A percentile compares a stretch with the other conserved stretches of the same genome.
These are phyloP conservation scores for Fusarium drepaniforme DNA, from an alignment of 2,329 filamentous ascomycete species.

Conservation along the genomic window DNA sequence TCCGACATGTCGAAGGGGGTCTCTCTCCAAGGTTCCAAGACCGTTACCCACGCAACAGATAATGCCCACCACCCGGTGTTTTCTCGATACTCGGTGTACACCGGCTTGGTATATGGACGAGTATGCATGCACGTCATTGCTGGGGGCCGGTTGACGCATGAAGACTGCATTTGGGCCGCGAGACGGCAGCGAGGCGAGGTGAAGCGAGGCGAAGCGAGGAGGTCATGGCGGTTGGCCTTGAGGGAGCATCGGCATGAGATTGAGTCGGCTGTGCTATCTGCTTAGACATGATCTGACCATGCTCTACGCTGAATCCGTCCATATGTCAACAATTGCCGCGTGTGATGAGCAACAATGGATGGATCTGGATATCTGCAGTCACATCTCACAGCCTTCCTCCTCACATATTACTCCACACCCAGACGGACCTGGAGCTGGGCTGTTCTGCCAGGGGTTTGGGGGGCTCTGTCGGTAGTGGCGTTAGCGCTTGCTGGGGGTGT, in stretches of 20 bases:
- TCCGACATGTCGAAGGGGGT: neutral
- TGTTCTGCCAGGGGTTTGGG: conserved; percentile 15
- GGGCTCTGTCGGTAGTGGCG: conserved; percentile 29
- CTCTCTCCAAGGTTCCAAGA: neutral
- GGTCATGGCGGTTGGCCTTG: neutral
- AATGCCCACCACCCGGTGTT: neutral
- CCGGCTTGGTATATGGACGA: conserved; percentile 1
- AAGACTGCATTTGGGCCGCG: conserved; percentile 29
- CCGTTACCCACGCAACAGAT: neutral
- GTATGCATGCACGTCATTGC: conserved; percentile 33
- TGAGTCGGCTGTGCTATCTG: neutral
- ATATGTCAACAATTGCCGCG: neutral
- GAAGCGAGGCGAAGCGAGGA: conserved; percentile 1
- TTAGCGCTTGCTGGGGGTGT: conserved; percentile 18
- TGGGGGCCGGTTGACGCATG: conserved; percentile 13
- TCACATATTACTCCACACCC: neutral
- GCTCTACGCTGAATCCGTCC: neutral
- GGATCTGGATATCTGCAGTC: neutral
- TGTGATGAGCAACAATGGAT: neutral
- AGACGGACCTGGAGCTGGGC: neutral
- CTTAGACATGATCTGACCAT: neutral
- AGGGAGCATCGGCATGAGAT: neutral
- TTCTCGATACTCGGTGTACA: conserved; percentile 19
- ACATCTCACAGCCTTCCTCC: neutral
- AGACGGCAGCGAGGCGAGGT: conserved; percentile 7